Conservation (phyloP, 192 early-diverging fungal genomes). For the Podochytrium sp. region DNA sequence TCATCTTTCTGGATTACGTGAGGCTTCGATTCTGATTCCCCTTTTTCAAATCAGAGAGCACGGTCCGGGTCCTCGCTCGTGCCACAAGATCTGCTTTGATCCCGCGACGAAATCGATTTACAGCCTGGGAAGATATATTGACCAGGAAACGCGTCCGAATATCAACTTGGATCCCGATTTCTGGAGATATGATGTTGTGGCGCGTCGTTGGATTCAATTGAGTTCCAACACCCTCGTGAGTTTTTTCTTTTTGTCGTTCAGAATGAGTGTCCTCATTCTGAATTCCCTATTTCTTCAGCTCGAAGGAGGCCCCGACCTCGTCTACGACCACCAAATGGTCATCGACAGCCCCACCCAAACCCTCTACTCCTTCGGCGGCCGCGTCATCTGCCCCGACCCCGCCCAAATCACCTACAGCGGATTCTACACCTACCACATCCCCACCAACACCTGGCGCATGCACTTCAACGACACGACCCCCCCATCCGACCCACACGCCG, state of each 20-base stretch:
- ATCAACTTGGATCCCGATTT: constrained; percentile 81
- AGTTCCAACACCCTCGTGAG: constrained; percentile 77
- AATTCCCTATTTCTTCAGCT: constrained; percentile 43
- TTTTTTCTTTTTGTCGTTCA: neutral
- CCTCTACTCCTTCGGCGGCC: constrained; percentile 92
- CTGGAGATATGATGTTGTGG: constrained; percentile 81
- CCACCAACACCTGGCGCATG: constrained; percentile 69
- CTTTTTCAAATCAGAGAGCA: constrained; percentile 66
- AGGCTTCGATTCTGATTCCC: neutral
- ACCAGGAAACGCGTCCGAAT: constrained; percentile 69
- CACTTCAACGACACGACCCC: constrained; percentile 68
- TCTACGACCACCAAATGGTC: constrained; percentile 95
- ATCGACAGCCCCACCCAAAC: constrained; percentile 70
- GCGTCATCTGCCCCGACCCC: constrained; percentile 63
- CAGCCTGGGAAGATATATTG: constrained; percentile 88
- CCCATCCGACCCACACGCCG: constrained; percentile 43
- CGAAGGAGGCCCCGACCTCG: constrained; percentile 83
- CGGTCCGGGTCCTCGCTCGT: constrained; percentile 86
- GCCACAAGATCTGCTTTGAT: constrained; percentile 92
- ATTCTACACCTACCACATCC: constrained; percentile 81
- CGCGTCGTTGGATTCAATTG: constrained; percentile 71
- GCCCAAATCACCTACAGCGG: constrained; percentile 81
- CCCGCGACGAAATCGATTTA: constrained; percentile 74
- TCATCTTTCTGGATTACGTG: neutral
- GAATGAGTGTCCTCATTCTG: neutral